Evolutionary conservation across 2,329 filamentous ascomycete genomes (phyloP), one percentile per base, ranked within the genome.

Genomic region (Ilyonectria mors-panacis): DNA sequence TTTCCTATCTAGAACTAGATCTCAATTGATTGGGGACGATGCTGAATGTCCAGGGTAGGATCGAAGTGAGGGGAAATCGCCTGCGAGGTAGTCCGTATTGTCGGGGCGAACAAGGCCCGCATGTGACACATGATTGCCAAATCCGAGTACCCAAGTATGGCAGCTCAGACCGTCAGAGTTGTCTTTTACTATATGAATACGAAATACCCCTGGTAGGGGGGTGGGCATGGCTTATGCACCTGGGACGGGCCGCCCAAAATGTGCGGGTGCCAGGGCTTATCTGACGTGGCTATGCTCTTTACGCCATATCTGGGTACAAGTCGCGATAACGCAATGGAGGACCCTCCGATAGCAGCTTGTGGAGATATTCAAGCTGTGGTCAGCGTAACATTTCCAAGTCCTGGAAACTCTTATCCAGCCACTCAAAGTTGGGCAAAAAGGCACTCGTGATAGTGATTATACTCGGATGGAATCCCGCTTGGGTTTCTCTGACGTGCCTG

Each of bases 171-270:
- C 58, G 58, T 33, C 48, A 44, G 47, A 60, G 48, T 50, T 47
- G 42, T 30, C 44, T 60, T 60, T 53, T 60, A 37, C 47, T 37
- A 45, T 53, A 26, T 60, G 26, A 60, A 60, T 60, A 53, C 48
- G 48, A 60, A 60, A 60, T 60, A 48, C 50, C 58, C 58, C 47
- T 35, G 33, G 47, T 12, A 12, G 23, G 26, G 23, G 23, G 47
- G 47, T 23, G 56, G 45, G 7, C 28, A 15, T 35, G 51, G 28
- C 30, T 28, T 59, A 19, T 60, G 48, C 58, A 60, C 8, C n/a
- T 60, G 48, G 47, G 58, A 60, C 48, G 48, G 58, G 37, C 58
- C 48, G 48, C 47, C 23, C 7, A 53, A 53, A 45, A 19, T 15
- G 57, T 51, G 57, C 15, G 57, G 37, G 44, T 59, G 48, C 56